These are phyloP conservation scores for Xylaria scruposa DNA, from an alignment of 495 filamentous ascomycete genomes.

Conservation along the genomic window DNA sequence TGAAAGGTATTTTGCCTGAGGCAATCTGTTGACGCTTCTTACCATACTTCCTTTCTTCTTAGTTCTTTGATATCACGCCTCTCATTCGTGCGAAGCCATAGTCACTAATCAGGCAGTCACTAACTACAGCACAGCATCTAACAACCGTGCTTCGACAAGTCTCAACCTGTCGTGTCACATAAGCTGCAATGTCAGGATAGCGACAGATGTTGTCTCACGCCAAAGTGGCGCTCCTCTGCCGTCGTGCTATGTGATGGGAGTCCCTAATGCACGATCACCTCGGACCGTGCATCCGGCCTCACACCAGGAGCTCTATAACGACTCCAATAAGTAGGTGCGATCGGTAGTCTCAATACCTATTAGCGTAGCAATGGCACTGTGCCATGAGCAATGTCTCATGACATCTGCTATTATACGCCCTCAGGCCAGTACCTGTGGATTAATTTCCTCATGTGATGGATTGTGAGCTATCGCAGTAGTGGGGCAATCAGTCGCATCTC, in stretches of 20 bases:
- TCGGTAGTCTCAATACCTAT: no score
- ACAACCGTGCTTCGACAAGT: not conserved
- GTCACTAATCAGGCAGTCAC: not conserved
- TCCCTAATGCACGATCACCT: not conserved
- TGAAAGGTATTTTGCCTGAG: not conserved
- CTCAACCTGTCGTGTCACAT: not conserved
- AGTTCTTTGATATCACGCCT: not conserved
- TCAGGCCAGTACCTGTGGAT: not conserved
- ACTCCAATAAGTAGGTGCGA: not conserved
- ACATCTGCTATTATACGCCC: conserved; percentile 1
- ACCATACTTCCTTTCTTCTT: not conserved
- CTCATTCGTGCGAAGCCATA: not conserved
- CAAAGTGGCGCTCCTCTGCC: not conserved
- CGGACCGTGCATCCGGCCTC: not conserved
- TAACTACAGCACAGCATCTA: not conserved
- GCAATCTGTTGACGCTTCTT: not conserved
- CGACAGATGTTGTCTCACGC: not conserved
- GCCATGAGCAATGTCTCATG: not conserved
- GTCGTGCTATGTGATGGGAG: not conserved
- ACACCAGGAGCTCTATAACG: not conserved
- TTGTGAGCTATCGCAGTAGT: not conserved
- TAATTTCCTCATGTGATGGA: not conserved
- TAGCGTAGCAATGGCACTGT: not conserved
- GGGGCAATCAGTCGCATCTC: not conserved
- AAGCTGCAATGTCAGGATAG: not conserved